Evolutionary conservation across 1,284 basidiomycete species (phyloP), one percentile per base, ranked within the genome.

Genomic region (Trametes polyzona): DNA sequence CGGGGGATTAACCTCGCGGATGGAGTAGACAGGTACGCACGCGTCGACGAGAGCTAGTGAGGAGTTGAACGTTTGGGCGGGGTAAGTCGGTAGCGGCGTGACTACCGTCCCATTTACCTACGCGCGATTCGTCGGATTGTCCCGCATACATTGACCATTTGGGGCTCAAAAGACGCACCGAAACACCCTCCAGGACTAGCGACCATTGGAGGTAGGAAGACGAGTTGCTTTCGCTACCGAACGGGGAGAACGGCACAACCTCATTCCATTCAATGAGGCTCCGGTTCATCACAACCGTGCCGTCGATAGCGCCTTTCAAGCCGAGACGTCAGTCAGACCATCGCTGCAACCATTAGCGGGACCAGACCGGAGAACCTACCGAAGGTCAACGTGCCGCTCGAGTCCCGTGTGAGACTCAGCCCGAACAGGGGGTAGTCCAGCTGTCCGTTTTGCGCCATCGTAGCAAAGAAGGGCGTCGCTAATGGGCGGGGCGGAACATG

Each of bases 181-280:
- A 78, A 47, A 94, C 77, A 24, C 75, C 74, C 0, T 78, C 71
- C 36, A 96, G 71, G 5, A 83, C 82, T 47, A 94, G 81, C 0
- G 85, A 81, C 93, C 93, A 96, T 61, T 90, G 87, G 29, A 95
- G 77, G 67, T 95, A 95, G 62, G 85, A 87, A 0, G 90, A 85
- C 14, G 76, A 69, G 62, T 84, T 87, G 57, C 73, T 79, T 57
- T 83, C 80, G 2, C 72, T 69, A 4, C 74, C 77, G 55, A 88
- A 75, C 2, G 90, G 90, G 26, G 83, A 76, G 67, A 92, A 92
- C 10, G 90, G 81, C 16, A 85, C 81, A 2, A 92, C 88, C 48
- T 83, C 79, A 61, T 87, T 87, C 90, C 90, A 92, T 43, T 78
- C 78, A 33, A 92, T 84, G 12, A 77, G 63, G 55, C 77, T 84